A percentile compares a stretch with the other conserved stretches of the same genome.
phyloP scores from a whole-genome alignment of 768 basidiomycete species.

The Epithele typhae region DNA sequence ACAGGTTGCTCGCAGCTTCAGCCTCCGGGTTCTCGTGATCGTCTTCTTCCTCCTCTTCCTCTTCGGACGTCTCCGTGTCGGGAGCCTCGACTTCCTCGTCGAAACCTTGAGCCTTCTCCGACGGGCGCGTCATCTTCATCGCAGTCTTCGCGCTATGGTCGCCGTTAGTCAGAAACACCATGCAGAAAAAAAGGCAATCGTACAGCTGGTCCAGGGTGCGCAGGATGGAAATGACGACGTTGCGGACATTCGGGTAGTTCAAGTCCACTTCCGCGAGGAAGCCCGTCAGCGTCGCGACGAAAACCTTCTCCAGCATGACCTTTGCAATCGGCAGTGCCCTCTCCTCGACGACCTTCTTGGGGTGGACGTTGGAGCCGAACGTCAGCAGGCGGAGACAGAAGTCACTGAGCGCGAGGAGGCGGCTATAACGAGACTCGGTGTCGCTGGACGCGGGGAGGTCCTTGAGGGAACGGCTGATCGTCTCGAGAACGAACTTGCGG shows the following conservation, averaged over 20 bases:
- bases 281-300: constrained; percentile 82
- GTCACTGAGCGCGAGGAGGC: constrained; percentile 81
- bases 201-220: constrained; percentile 88
- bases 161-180: constrained; percentile 5
- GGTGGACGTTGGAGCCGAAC: constrained; percentile 58
- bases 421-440: constrained; percentile 76
- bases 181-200: constrained; percentile 26
- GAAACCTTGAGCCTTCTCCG: constrained; percentile 58
- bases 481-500: constrained; percentile 90
- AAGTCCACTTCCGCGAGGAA: constrained; percentile 91
- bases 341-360: constrained; percentile 58
- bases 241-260: constrained; percentile 89
- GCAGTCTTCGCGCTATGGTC: constrained; percentile 64
- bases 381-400: constrained; percentile 85
- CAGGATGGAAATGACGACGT: constrained; percentile 81
- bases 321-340: constrained; percentile 91
- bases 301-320: constrained; percentile 98
- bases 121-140: constrained; percentile 93
- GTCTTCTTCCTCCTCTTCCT: constrained; percentile 54
- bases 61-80: constrained; percentile 46
- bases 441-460: constrained; percentile 59
- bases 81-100: constrained; percentile 41
- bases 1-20: constrained; percentile 88
- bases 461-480: constrained; percentile 81
- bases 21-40: constrained; percentile 50